phyloP scores from a whole-genome alignment of 805 yeast genomes.

The Wickerhamomyces strasburgensis region DNA sequence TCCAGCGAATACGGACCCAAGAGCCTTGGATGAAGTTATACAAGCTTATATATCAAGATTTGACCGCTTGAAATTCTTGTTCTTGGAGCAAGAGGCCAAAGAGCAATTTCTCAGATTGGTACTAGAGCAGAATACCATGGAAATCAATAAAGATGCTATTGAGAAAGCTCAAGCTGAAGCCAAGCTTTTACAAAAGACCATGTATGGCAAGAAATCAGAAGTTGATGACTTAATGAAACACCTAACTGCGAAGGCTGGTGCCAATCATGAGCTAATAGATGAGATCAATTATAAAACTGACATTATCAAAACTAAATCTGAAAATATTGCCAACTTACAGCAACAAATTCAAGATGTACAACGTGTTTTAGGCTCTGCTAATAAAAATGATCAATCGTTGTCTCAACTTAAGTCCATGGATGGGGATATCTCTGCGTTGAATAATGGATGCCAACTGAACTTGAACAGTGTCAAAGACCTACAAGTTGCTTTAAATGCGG shows the following conservation, averaged over 20 bases:
- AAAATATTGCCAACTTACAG: not conserved
- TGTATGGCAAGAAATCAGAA: slow-evolving; percentile 1
- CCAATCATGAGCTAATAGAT: not conserved
- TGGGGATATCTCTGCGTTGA: not conserved
- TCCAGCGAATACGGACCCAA: slow-evolving; percentile 25
- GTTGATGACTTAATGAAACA: not conserved
- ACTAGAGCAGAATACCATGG: slow-evolving; percentile 29
- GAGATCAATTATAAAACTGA: not conserved
- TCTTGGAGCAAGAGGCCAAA: slow-evolving; percentile 67
- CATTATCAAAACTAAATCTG: not conserved
- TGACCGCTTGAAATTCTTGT: slow-evolving; percentile 56
- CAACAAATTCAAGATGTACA: not conserved
- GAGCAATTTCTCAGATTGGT: slow-evolving; percentile 57
- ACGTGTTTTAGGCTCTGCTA: not conserved
- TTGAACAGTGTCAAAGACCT: not conserved
- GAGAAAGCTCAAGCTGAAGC: slow-evolving; percentile 25
- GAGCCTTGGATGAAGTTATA: slow-evolving; percentile 33
- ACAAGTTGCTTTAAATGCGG: not conserved
- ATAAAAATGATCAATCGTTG: not conserved
- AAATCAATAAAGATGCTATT: slow-evolving; percentile 32
- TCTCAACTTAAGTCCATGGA: too few species aligned
- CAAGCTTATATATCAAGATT: slow-evolving; percentile 30
- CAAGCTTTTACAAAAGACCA: slow-evolving; percentile 18
- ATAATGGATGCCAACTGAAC: not conserved
- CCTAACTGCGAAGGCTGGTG: not conserved